A percentile compares a stretch with the other conserved stretches of the same genome.
Evolutionary conservation across 148 eudicot genomes (phyloP).

Genomic region (Nepenthes gracilis): DNA sequence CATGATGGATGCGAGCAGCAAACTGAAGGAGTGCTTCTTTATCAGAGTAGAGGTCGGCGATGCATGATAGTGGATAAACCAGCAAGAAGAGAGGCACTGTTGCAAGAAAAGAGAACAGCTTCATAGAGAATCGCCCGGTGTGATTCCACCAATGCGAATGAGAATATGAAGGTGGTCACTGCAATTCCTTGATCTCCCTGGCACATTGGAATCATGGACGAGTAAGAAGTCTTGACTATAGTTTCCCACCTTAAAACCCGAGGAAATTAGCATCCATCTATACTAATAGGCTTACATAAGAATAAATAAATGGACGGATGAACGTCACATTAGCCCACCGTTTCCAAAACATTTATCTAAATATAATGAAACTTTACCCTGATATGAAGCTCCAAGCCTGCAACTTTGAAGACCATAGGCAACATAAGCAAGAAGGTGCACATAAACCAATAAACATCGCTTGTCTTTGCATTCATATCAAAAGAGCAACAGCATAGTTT

Average conservation of each 20-base stretch:
- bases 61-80: conserved; percentile 6
- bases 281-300: too few species aligned
- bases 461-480: too few species aligned
- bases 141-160: conserved; percentile 5
- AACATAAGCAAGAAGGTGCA: too few species aligned
- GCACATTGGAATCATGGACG: neutral
- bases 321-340: too few species aligned
- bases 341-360: too few species aligned
- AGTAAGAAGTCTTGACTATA: neutral
- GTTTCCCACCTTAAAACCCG: neutral
- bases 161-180: conserved; percentile 2
- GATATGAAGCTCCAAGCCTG: too few species aligned
- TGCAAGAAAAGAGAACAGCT: conserved; percentile 20
- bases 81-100: conserved; percentile 19
- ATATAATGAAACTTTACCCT: too few species aligned
- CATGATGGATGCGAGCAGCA: conserved; percentile 54
- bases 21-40: conserved; percentile 69
- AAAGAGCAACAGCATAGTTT: too few species aligned
- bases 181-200: conserved; percentile 9
- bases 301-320: too few species aligned
- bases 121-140: conserved; percentile 27
- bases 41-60: conserved; percentile 56
- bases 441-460: too few species aligned
- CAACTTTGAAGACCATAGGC: too few species aligned
- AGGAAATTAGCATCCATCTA: too few species aligned